phyloP scores from a whole-genome alignment of 345 rosid genomes.

The Physaria fendleri region DNA sequence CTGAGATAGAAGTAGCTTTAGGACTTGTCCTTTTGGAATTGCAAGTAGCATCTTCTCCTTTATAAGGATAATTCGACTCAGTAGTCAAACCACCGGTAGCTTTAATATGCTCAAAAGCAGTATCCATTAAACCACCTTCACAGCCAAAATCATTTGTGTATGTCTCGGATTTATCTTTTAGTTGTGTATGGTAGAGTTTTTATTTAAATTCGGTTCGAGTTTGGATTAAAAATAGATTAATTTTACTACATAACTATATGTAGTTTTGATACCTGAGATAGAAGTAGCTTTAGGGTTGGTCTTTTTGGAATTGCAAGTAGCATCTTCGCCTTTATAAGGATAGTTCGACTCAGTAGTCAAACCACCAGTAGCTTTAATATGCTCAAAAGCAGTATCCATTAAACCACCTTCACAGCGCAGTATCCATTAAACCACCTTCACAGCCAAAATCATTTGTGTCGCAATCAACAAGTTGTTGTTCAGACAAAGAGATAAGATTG shows the following conservation, averaged over 20 bases:
- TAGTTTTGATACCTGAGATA: too few relatives aligned
- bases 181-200: too few relatives aligned
- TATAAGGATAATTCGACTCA: constrained; percentile 44
- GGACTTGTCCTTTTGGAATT: constrained; percentile 2
- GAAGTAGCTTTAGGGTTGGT: background rate
- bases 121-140: constrained; percentile 46
- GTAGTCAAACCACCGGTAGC: constrained; percentile 40
- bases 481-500: constrained; percentile 45
- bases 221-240: too few relatives aligned
- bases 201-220: too few relatives aligned
- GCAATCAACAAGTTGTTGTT: constrained; percentile 63
- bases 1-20: constrained; percentile 24
- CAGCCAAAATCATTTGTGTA: constrained; percentile 37
- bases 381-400: constrained; percentile 57
- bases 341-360: constrained; percentile 41
- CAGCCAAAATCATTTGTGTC: constrained; percentile 38
- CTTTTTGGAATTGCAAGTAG: constrained; percentile 28
- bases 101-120: constrained; percentile 47
- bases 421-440: constrained; percentile 46
- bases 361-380: constrained; percentile 35
- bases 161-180: too few relatives aligned
- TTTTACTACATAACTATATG: too few relatives aligned
- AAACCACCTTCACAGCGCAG: constrained; percentile 48
- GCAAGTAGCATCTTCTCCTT: constrained; percentile 35
- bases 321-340: constrained; percentile 39